A percentile compares a stretch with the other conserved stretches of the same genome.
Evolutionary conservation across 1,284 basidiomycete genomes (phyloP).

Genomic region (Athelia psychrophila): DNA sequence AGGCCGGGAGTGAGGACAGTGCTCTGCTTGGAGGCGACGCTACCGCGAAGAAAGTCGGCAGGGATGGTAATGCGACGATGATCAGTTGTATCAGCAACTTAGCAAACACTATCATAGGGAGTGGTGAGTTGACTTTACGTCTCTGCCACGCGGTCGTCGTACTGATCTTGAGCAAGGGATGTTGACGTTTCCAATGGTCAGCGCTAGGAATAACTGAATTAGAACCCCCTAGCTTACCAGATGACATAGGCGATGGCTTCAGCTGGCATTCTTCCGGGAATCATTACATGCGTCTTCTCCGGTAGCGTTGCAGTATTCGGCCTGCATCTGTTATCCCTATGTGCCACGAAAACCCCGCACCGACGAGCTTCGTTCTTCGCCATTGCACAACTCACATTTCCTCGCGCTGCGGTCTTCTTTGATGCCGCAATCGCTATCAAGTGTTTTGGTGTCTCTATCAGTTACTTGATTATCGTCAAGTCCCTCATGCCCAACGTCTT

Average conservation of each 20-base stretch:
- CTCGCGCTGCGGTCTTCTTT: constrained; percentile 80
- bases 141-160: constrained; percentile 3
- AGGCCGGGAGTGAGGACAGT: constrained; percentile 35
- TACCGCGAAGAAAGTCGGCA: constrained; percentile 25
- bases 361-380: constrained; percentile 86
- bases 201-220: constrained; percentile 14
- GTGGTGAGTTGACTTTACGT: constrained; percentile 50
- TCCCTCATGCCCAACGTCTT: constrained; percentile 95
- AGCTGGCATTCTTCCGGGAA: constrained; percentile 82
- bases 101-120: constrained; percentile 86
- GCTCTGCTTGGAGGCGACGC: constrained; percentile 50
- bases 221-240: background rate
- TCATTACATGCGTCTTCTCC: constrained; percentile 86
- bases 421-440: constrained; percentile 95
- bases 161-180: constrained; percentile 49
- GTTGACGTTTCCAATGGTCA: constrained; percentile 79
- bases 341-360: constrained; percentile 78
- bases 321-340: constrained; percentile 85
- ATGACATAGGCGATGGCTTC: constrained; percentile 76
- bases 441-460: constrained; percentile 96
- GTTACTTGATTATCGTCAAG: constrained; percentile 94
- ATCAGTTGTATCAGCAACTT: constrained; percentile 74
- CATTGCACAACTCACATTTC: constrained; percentile 83
- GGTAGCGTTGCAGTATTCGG: constrained; percentile 83
- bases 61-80: constrained; percentile 65